Percentiles rank a stretch among this genome's conserved stretches.
These are phyloP conservation scores for Magnaporthales sp. DNA, from an alignment of 2,329 filamentous ascomycete species.

Conservation along the genomic window DNA sequence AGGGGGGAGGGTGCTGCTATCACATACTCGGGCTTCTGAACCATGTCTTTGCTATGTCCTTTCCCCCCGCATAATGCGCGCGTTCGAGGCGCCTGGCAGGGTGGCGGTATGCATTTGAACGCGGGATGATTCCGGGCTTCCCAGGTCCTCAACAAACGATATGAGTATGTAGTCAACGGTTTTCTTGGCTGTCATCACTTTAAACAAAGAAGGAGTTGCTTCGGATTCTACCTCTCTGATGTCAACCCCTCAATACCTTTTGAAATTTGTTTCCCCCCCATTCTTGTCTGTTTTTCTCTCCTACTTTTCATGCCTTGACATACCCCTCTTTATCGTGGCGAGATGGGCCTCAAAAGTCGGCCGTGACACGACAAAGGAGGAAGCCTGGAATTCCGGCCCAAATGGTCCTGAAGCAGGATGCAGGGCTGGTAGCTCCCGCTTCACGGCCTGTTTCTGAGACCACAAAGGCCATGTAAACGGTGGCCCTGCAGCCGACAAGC, in stretches of 20 bases:
- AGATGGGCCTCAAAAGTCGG: neutral
- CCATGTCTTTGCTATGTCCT: neutral
- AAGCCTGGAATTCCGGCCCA: neutral
- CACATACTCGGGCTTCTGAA: neutral
- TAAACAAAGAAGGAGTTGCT: neutral
- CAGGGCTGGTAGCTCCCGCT: neutral
- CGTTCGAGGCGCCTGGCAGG: neutral
- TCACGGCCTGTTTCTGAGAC: neutral
- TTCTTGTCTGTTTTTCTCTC: neutral
- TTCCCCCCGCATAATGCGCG: neutral
- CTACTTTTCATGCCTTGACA: neutral
- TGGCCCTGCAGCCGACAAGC: neutral
- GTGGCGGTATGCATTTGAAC: neutral
- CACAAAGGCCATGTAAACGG: neutral
- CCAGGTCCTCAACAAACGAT: neutral
- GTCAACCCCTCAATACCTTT: neutral
- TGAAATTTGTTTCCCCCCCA: neutral
- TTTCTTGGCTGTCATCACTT: neutral
- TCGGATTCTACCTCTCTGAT: neutral
- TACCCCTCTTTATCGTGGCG: neutral
- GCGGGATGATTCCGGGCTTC: neutral
- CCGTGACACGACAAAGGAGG: neutral
- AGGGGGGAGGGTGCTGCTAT: neutral
- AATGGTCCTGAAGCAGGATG: neutral
- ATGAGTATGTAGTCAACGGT: neutral